Evolutionary conservation across 2,329 filamentous ascomycete species (phyloP).

Genomic region (Fonsecaea nubica): DNA sequence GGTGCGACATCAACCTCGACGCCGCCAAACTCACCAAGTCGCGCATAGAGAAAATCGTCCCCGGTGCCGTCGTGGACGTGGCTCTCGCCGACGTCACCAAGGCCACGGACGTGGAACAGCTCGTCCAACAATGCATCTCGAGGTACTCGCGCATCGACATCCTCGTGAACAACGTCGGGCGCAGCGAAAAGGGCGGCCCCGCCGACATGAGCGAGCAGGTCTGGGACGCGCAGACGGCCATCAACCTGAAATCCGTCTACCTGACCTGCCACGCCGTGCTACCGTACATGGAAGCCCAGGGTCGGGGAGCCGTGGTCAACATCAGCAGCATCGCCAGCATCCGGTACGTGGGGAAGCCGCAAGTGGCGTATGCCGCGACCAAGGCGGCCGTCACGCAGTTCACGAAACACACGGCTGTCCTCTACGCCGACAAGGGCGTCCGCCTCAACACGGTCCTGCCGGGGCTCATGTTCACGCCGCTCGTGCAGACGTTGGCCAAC

Average conservation of each 20-base stretch:
- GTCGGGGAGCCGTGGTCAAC: conserved; percentile 54
- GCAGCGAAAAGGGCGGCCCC: conserved; percentile 60
- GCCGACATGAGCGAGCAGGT: conserved; percentile 56
- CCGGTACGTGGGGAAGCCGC: conserved; percentile 59
- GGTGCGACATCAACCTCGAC: conserved; percentile 29
- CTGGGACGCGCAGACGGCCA: conserved; percentile 61
- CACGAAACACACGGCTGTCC: conserved; percentile 55
- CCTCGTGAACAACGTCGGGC: conserved; percentile 67
- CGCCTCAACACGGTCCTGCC: conserved; percentile 64
- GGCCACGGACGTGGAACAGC: conserved; percentile 57
- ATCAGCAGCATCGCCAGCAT: conserved; percentile 61
- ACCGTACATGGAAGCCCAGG: conserved; percentile 62
- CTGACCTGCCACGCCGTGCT: conserved; percentile 60
- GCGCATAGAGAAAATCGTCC: conserved; percentile 24
- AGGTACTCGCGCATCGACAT: conserved; percentile 66
- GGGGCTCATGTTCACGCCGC: conserved; percentile 63
- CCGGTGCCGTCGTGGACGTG: conserved; percentile 28
- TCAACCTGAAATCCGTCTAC: conserved; percentile 65
- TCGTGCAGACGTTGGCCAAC: conserved; percentile 54
- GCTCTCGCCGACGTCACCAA: conserved; percentile 41
- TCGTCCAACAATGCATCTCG: conserved; percentile 60
- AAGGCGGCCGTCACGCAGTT: conserved; percentile 58
- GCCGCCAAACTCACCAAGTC: conserved; percentile 27
- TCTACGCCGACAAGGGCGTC: conserved; percentile 56
- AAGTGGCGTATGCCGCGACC: conserved; percentile 58